These are phyloP conservation scores for Apium graveolens DNA, from an alignment of 129 eudicot genomes.

Conservation along the genomic window DNA sequence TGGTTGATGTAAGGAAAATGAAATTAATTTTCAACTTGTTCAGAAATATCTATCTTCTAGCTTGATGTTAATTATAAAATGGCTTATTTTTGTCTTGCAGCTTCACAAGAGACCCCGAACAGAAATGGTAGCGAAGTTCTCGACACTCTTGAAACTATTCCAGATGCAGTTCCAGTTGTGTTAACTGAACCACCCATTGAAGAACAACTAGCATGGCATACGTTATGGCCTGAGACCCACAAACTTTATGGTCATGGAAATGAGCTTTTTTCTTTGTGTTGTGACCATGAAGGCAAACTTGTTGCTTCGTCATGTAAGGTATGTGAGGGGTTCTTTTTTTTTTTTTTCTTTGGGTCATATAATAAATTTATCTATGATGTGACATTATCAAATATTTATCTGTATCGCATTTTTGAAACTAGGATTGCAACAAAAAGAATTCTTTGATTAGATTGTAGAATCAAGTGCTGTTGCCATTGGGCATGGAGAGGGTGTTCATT, in stretches of 20 bases:
- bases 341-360: neutral
- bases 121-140: conserved; percentile 56
- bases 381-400: neutral
- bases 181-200: conserved; percentile 91
- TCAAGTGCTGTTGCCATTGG: neutral
- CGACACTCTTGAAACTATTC: conserved; percentile 84
- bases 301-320: conserved; percentile 99
- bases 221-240: conserved; percentile 97
- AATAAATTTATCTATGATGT: neutral
- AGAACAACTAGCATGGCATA: conserved; percentile 89
- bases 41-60: neutral
- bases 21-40: neutral
- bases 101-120: conserved; percentile 37
- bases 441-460: neutral
- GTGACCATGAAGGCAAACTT: conserved; percentile 78
- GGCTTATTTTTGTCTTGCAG: conserved; percentile 28
- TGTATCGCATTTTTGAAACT: neutral
- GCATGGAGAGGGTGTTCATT: neutral
- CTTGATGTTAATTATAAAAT: neutral
- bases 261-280: conserved; percentile 81
- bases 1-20: neutral
- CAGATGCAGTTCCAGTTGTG: conserved; percentile 85
- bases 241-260: conserved; percentile 98
- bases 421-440: neutral
- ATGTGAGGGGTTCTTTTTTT: conserved; percentile 7